Conservation (phyloP, 495 filamentous ascomycete species). For the Patellaria atrata region DNA sequence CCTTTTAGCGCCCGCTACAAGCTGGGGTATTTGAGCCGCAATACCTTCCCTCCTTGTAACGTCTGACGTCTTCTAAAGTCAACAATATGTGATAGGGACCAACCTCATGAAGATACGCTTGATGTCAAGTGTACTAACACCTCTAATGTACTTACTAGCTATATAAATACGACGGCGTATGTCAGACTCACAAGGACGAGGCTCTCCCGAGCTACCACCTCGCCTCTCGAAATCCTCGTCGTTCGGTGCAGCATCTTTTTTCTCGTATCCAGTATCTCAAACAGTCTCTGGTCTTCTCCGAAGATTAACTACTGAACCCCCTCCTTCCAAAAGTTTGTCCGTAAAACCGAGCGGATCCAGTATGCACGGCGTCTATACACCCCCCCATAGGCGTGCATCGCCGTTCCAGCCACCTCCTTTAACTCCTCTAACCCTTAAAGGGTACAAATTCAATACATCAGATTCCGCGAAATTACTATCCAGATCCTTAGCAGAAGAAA, state of each 20-base stretch:
- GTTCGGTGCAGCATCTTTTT: constrained; percentile 21
- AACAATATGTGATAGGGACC: too few species aligned
- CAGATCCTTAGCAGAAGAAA: constrained; percentile 74
- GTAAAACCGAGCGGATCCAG: constrained; percentile 14
- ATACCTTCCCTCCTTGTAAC: too few species aligned
- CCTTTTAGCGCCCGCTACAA: too few species aligned
- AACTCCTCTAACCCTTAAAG: constrained; percentile 25
- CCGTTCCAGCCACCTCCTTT: constrained; percentile 36
- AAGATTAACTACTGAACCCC: constrained; percentile 24
- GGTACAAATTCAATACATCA: constrained; percentile 22
- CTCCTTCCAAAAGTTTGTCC: constrained; percentile 7
- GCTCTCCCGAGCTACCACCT: too few species aligned
- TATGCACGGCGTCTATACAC: constrained; percentile 24
- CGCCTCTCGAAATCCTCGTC: too few species aligned
- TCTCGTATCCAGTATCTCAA: constrained; percentile 27
- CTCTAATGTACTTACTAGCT: too few species aligned
- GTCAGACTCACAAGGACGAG: too few species aligned
- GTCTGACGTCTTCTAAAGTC: too few species aligned
- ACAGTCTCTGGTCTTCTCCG: constrained; percentile 25
- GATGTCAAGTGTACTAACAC: too few species aligned
- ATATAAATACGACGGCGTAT: too few species aligned
- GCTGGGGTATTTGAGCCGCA: too few species aligned
- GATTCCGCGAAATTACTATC: constrained; percentile 38
- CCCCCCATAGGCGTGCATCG: constrained; percentile 23
- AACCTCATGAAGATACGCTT: too few species aligned